These are phyloP conservation scores for Aphanomyces invadans DNA, from an alignment of 352 stramenopile genomes.

Conservation along the genomic window DNA sequence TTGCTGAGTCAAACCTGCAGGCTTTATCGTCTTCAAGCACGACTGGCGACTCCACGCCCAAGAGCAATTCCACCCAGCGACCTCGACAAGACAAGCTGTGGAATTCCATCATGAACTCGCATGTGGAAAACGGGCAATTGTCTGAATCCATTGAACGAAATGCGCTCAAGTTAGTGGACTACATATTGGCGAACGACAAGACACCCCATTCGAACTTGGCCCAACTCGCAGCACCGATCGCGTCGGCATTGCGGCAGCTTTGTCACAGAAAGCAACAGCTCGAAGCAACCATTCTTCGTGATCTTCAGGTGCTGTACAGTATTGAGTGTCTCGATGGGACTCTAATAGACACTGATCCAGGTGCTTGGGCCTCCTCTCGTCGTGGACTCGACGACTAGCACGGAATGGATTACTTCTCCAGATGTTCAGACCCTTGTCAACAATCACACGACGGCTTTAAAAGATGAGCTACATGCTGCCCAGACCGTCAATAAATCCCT, in stretches of 20 bases:
- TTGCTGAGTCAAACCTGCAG: background rate
- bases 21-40: conserved; percentile 6
- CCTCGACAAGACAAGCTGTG: conserved; percentile 11
- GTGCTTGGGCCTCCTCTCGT: conserved; percentile 11
- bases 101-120: background rate
- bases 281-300: background rate
- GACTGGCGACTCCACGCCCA: background rate
- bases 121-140: conserved; percentile 6
- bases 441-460: background rate
- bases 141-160: conserved; percentile 18
- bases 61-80: background rate
- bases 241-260: conserved; percentile 12
- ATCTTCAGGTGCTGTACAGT: conserved; percentile 10
- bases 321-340: background rate
- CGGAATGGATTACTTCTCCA: background rate
- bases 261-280: conserved; percentile 9
- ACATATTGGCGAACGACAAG: conserved; percentile 6
- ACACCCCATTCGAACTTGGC: background rate
- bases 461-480: conserved; percentile 26
- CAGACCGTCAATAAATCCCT: conserved; percentile 28
- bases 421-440: conserved; percentile 10
- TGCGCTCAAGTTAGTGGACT: conserved; percentile 14
- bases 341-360: background rate
- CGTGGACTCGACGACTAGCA: background rate
- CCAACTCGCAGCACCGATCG: conserved; percentile 15